Evolutionary conservation across 768 basidiomycete species (phyloP).

Genomic region (Mycena rebaudengoi): DNA sequence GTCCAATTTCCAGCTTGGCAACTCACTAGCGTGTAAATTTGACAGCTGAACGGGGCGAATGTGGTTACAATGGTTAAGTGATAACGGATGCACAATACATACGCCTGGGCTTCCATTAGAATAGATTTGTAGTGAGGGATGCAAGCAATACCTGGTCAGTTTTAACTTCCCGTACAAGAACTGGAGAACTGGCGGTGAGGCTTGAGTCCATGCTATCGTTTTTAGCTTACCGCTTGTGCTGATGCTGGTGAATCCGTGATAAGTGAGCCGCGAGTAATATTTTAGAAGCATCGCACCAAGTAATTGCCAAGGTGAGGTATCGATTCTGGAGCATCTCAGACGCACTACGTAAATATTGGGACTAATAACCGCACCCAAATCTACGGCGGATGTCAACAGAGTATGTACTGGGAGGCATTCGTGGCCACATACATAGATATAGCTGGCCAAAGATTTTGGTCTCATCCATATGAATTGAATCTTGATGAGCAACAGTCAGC

Average conservation of each 20-base stretch:
- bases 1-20: not conserved
- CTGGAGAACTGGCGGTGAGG: not conserved
- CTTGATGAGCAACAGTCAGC: not conserved
- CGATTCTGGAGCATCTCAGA: not conserved
- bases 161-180: conserved; percentile 6
- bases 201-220: not conserved
- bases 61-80: not conserved
- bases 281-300: not conserved
- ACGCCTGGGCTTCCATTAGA: conserved; percentile 12
- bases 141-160: not conserved
- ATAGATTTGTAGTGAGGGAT: not conserved
- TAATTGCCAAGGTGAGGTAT: conserved; percentile 13
- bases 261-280: too few species aligned
- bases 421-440: conserved; percentile 1
- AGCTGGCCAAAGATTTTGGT: conserved; percentile 7
- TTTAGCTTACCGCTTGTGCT: not conserved
- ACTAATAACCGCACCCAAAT: conserved; percentile 6
- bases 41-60: not conserved
- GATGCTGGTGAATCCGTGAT: not conserved
- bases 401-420: not conserved
- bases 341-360: not conserved
- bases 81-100: not conserved
- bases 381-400: not conserved
- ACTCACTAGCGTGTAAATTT: conserved; percentile 5
- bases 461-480: conserved; percentile 14